Evolutionary conservation across 371 early-diverging fungal genomes (phyloP).

Genomic region (Dinochytrium kinnereticum): DNA sequence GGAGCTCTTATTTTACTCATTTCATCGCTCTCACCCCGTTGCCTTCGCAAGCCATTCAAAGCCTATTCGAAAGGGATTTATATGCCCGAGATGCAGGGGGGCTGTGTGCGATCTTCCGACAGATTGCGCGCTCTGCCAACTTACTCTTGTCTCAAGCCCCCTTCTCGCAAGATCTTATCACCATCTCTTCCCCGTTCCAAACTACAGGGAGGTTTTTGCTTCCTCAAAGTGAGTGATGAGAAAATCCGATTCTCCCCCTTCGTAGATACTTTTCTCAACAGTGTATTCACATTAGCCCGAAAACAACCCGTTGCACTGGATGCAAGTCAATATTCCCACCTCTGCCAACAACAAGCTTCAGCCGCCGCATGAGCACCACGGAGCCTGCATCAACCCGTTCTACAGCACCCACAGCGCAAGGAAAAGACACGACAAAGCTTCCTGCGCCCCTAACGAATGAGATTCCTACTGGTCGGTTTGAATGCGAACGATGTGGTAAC

Average conservation of each 20-base stretch:
- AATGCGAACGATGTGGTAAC: slow-evolving; percentile 78
- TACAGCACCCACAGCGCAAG: background rate
- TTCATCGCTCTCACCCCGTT: too few species aligned
- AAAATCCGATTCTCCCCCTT: too few species aligned
- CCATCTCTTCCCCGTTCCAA: slow-evolving; percentile 87
- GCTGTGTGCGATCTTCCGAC: slow-evolving; percentile 90
- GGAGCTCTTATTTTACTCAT: background rate
- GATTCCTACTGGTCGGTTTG: slow-evolving; percentile 57
- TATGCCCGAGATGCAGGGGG: slow-evolving; percentile 86
- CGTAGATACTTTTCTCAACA: background rate
- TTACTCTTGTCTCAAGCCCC: slow-evolving; percentile 90
- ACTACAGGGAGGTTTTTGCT: slow-evolving; percentile 44
- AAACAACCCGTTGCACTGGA: slow-evolving; percentile 36
- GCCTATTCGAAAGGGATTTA: slow-evolving; percentile 77
- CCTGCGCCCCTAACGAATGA: too few species aligned
- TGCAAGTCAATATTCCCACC: slow-evolving; percentile 44
- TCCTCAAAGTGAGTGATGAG: slow-evolving; percentile 18
- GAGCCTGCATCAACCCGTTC: background rate
- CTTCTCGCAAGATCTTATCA: slow-evolving; percentile 95
- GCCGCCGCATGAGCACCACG: background rate
- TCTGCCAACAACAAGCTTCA: background rate
- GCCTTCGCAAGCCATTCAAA: slow-evolving; percentile 84
- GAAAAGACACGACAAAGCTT: background rate
- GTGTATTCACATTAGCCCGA: background rate
- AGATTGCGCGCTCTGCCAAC: slow-evolving; percentile 91